Conservation (phyloP, 192 early-diverging fungal genomes). For the Coemansia sp. region DNA sequence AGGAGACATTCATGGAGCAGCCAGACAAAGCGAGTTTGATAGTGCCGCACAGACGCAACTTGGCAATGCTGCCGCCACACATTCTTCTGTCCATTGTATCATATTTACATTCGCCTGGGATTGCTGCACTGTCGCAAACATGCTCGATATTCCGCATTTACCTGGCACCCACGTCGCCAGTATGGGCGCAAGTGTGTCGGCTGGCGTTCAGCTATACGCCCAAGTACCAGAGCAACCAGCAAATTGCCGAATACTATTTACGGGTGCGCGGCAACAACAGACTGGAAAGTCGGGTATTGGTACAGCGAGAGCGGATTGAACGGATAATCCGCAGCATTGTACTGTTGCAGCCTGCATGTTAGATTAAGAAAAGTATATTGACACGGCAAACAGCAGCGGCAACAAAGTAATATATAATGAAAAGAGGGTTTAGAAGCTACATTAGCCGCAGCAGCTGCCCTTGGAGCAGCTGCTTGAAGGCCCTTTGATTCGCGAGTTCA, state of each 20-base stretch:
- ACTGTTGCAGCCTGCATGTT: neutral
- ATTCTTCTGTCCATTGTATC: conserved; percentile 37
- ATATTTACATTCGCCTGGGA: conserved; percentile 13
- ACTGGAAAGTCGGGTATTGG: conserved; percentile 30
- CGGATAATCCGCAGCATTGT: conserved; percentile 23
- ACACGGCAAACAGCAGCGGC: neutral
- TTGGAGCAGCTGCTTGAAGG: conserved; percentile 9
- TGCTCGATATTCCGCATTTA: conserved; percentile 33
- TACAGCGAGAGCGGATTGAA: conserved; percentile 43
- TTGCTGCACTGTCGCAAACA: conserved; percentile 34
- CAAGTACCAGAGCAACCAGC: conserved; percentile 20
- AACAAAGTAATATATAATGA: conserved; percentile 1
- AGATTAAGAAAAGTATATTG: neutral
- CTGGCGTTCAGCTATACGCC: conserved; percentile 32
- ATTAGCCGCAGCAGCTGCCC: conserved; percentile 43
- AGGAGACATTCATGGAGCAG: neutral
- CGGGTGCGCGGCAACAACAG: conserved; percentile 42
- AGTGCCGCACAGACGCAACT: neutral
- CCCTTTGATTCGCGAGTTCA: conserved; percentile 23
- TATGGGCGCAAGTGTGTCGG: conserved; percentile 41
- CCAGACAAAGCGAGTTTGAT: neutral
- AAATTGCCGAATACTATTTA: conserved; percentile 47
- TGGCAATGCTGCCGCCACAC: conserved; percentile 37
- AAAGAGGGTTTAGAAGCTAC: conserved; percentile 2
- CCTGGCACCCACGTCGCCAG: conserved; percentile 26